Evolutionary conservation across 2,329 filamentous ascomycete species (phyloP), one percentile per base, ranked within the genome.

Genomic region (Diaporthe batatas): DNA sequence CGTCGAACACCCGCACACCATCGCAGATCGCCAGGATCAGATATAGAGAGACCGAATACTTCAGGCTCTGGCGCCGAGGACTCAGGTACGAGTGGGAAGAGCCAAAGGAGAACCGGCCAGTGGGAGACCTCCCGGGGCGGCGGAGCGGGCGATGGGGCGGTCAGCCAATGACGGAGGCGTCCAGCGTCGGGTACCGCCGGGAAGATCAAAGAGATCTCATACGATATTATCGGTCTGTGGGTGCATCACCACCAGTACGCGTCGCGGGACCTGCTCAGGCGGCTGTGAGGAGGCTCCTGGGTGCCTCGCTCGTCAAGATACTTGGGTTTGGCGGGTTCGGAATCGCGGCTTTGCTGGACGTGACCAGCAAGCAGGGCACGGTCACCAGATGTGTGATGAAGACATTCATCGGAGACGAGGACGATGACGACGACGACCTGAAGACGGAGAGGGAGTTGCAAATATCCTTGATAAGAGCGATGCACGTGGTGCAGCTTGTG

Each of bases 261-360:
- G n/a, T 64, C 25, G 10, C n/a, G 4, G 6, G 1, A 5, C 59
- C 59, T 2, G 34, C 59, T 0, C 12, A 2, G 11, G 6, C 12
- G 6, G n/a, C n/a, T 16, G 3, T 64, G 39, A 29, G n/a, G 10
- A 49, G 2, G 25, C 42, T 64, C 6, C 39, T 10, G 18, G 59
- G 42, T 3, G 59, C 42, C 6, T 49, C 39, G 2, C 42, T 64
- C 0, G 18, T 64, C 42, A 64, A 47, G 25, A 64, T 64, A 0
- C 42, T 64, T 29, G 59, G 39, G 25, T 64, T 34, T 5, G 59
- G 59, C 25, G 59, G 59, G n/a, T 44, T 49, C n/a, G 59, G 59
- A 6, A 21, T 49, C 2, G 59, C 59, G 25, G 42, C 39, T 16
- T 49, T 49, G 16, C 18, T 64, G 18, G 42, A 47, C 2, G 59